Evolutionary conservation across 306 rosid genomes (phyloP).

Genomic region (Vigna radiata): DNA sequence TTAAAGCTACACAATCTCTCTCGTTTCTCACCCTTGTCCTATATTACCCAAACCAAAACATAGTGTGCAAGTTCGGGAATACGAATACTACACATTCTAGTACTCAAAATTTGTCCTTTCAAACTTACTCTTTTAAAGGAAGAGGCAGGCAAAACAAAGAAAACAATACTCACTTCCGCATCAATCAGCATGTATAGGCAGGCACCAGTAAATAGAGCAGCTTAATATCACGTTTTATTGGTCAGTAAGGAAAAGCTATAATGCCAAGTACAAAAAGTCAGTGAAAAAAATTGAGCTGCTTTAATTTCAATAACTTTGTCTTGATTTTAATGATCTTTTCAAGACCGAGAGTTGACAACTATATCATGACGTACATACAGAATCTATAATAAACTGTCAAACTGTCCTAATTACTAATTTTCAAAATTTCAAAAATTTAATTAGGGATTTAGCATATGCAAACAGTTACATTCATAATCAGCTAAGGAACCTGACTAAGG

Average conservation of each 20-base stretch:
- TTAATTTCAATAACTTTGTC: slow-evolving; percentile 15
- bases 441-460: neutral
- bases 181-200: neutral
- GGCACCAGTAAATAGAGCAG: slow-evolving; percentile 9
- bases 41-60: neutral
- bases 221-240: slow-evolving; percentile 1
- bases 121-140: slow-evolving; percentile 8
- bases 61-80: neutral
- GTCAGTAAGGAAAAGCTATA: neutral
- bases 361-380: neutral
- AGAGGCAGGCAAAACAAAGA: neutral
- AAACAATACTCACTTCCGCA: neutral
- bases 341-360: neutral
- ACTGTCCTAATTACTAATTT: slow-evolving; percentile 9
- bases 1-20: neutral
- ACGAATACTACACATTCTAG: neutral
- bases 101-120: slow-evolving; percentile 7
- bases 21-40: neutral
- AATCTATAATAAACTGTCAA: neutral
- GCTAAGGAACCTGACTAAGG: slow-evolving; percentile 22
- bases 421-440: neutral
- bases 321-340: neutral
- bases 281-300: slow-evolving; percentile 4
- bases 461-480: slow-evolving; percentile 9
- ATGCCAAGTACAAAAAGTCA: neutral